Conservation (phyloP, 2,329 filamentous ascomycete genomes). For the Clonostachys solani region DNA sequence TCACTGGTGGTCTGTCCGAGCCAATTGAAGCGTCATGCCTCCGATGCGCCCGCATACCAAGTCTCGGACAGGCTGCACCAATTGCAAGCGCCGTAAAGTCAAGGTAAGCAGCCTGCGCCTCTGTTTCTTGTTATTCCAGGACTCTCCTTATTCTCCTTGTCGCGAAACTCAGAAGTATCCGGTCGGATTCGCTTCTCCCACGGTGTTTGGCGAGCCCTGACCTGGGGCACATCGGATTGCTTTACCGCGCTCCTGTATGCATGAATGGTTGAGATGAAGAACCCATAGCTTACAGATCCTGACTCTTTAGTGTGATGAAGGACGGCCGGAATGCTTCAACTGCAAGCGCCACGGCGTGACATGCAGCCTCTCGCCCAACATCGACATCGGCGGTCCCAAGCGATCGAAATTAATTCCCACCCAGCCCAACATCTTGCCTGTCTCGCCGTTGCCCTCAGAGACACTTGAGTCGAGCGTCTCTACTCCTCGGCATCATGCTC, state of each 20-base stretch:
- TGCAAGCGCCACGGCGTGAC: constrained; percentile 17
- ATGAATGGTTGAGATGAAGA: not conserved
- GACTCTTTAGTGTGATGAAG: constrained; percentile 14
- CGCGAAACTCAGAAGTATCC: too few relatives aligned
- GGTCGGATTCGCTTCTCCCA: too few relatives aligned
- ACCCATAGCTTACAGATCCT: too few relatives aligned
- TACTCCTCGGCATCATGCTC: not conserved
- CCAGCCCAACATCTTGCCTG: too few relatives aligned
- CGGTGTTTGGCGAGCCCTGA: not conserved
- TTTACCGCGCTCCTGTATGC: not conserved
- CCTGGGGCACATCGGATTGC: not conserved
- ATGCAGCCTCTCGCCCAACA: constrained; percentile 13
- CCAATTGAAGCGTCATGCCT: constrained; percentile 9
- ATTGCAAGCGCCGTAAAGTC: constrained; percentile 24
- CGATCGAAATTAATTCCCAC: too few relatives aligned
- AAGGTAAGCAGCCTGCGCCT: constrained; percentile 13
- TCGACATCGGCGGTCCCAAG: too few relatives aligned
- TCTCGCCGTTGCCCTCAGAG: too few relatives aligned
- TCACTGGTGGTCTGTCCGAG: not conserved
- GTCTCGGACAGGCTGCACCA: constrained; percentile 21
- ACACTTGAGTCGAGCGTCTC: not conserved
- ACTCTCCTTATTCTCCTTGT: too few relatives aligned
- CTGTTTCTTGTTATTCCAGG: too few relatives aligned
- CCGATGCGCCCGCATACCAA: constrained; percentile 22
- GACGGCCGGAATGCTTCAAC: constrained; percentile 19